Base-by-base conservation (phyloP, 2,329 filamentous ascomycete genomes). In the Cladosporium sp. region DNA sequence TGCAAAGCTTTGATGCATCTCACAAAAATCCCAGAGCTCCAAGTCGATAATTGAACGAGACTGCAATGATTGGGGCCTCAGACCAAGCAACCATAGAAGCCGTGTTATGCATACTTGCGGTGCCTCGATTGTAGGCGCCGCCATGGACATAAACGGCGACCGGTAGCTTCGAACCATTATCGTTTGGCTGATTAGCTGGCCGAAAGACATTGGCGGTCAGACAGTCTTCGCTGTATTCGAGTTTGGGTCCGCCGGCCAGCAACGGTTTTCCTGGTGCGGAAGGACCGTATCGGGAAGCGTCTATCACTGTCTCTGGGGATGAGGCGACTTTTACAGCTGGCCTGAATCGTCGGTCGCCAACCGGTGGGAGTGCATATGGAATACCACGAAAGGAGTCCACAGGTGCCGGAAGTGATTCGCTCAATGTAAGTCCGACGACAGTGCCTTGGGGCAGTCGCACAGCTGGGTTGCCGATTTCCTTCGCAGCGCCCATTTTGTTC, bases 1-100 rank as follows among this genome's bases (percentile, higher is more conserved):
- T 5, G 9, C 11, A 17, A 30, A 30, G 3, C 17, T 14, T 17
- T 15, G 30, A 14, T 17, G 12, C 4, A 30, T 30, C 43, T 30
- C 28, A 47, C 36, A 89, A 71, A 72, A 92, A 91, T 0, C 88
- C 88, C 63, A 90, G 74, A 6, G 83, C 81, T 2, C 86, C 86
- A 58, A 89, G 78, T 2, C 87, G 80, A 68, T 88, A 84, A 73
- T 83, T 84, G 71, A 85, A 80, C 67, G 77, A 81, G 55, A 88
- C 76, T 19, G 76, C 81, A 40, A 88, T 72, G 51, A 88, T 72
- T 9, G 79, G 78, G 25, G 72, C 64, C 20, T 67, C 66, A 2
- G 69, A 71, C 63, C 82, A 87, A 5, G 81, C 78, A 14, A 87
- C 81, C 72, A 89, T 84, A 37, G 82, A 82, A 0, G 78, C 80